Conservation (phyloP, 768 basidiomycete species). For the Lentinula guzmanii region DNA sequence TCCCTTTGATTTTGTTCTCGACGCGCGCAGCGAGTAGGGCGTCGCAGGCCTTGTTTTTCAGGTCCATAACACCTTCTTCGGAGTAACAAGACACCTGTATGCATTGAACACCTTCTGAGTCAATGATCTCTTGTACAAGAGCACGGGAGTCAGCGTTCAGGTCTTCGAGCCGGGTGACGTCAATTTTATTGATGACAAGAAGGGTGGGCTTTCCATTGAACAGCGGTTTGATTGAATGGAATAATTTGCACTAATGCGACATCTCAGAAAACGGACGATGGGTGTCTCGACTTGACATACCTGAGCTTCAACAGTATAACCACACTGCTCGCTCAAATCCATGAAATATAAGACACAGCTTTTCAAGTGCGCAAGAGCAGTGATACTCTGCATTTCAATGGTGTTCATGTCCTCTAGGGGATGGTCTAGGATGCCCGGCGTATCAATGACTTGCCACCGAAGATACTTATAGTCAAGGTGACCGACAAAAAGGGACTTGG, state of each 20-base stretch:
- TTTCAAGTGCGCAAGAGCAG: conserved; percentile 93
- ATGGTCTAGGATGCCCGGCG: conserved; percentile 96
- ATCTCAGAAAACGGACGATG: conserved; percentile 1
- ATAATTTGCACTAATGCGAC: conserved; percentile 79
- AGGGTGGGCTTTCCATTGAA: conserved; percentile 91
- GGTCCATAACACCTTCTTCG: conserved; percentile 96
- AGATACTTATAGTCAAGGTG: conserved; percentile 99
- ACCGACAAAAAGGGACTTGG: conserved; percentile 96
- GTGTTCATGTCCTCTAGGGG: conserved; percentile 99
- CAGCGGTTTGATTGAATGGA: conserved; percentile 98
- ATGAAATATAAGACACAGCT: conserved; percentile 96
- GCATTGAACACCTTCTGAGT: conserved; percentile 60
- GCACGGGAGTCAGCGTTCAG: conserved; percentile 68
- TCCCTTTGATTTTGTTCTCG: conserved; percentile 89
- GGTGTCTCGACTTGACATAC: conserved; percentile 28
- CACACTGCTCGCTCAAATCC: conserved; percentile 98
- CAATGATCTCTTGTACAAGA: conserved; percentile 85
- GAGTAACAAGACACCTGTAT: conserved; percentile 92
- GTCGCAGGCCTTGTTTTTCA: conserved; percentile 94
- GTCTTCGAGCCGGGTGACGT: conserved; percentile 85
- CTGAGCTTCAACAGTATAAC: conserved; percentile 95
- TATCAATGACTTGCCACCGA: conserved; percentile 99
- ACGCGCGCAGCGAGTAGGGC: conserved; percentile 92
- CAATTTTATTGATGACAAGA: conserved; percentile 97
- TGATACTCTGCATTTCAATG: conserved; percentile 99